Base-by-base conservation (phyloP, 371 early-diverging fungal species). In the Thermomucor indicae-seudaticae region DNA sequence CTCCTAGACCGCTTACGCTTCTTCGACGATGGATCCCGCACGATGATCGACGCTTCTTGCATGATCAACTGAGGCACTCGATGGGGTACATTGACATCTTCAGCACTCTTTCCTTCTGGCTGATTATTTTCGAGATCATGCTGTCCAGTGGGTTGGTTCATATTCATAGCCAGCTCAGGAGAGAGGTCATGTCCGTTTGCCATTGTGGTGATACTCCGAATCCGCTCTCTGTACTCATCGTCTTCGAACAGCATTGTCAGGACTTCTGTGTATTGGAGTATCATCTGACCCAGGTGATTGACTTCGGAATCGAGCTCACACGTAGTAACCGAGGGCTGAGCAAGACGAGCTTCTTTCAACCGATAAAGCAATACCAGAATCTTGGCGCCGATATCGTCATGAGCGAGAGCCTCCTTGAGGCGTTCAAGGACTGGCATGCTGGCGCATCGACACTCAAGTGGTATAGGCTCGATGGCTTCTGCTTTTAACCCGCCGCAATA, bases 211-310 rank as follows among this genome's bases (percentile, higher is more conserved):
- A 85, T 73, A 1, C 65, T 58, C 0, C 93, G 91, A 8, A 90
- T 64, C 28, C 82, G 42, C 1, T 53, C 55, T 44, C 61, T 63
- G 43, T 81, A 92, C 32, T 72, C 75, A 20, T 82, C 80, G 0
- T 66, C 64, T 42, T 82, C 83, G 24, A 86, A 73, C 31, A 84
- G 67, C 6, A 75, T 65, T 0, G 74, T 64, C 14, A 91, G 42
- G 23, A 90, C 75, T 24, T 90, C 89, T 22, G 75, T 54, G 53
- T 81, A 83, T 53, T 88, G 90, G 6, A 83, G 39, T n/a, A 87
- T 67, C 0, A 77, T 76, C 22, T 74, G 65, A 11, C 83, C 89
- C 8, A 81, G 65, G 22, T 49, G 55, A 31, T 72, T 70, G 4
- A 64, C 24, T 19, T 59, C 53, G 0, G 62, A 49, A 7, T 62